Evolutionary conservation across 2,329 filamentous ascomycete species (phyloP), one percentile per base, ranked within the genome.

Genomic region (Drechslera avenae): DNA sequence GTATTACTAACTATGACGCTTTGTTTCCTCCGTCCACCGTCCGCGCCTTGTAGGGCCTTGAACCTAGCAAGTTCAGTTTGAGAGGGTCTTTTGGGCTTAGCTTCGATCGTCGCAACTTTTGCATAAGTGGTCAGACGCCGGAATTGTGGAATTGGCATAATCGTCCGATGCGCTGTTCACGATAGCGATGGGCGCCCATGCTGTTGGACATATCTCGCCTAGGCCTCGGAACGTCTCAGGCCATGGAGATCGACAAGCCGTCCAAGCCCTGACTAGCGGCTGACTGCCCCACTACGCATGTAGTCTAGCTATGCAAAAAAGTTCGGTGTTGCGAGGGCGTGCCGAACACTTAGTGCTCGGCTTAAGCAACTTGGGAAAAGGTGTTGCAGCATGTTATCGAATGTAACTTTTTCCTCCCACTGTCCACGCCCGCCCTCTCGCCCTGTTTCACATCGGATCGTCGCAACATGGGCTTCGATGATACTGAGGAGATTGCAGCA

Each of bases 391-490:
- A 41, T 13, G 41, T 52, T 37, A 31, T 41, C 23, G 16, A n/a
- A 16, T 36, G 31, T 39, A 16, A 14, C 12, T 37, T 23, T 42
- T 21, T 50, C 13, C 32, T 16, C 30, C 18, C 26, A 34, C 7
- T 37, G 4, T 21, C 19, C 19, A 21, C 19, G 19, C 19, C 23
- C 33, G 39, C 39, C 30, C 50, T 52, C 45, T 55, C 48, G 46
- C 52, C 44, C 47, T 56, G 36, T 28, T 50, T 35, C 32, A 41
- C 44, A 8, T 16, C 6, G 14, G 26, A 37, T 12, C 17, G 14
- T 19, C n/a, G 18, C 26, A 54, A 13, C 7, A 71, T 70, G 68
- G 62, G 63, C 30, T 56, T 59, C 14, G 56, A 61, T 17, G 57
- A 52, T 17, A 47, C 39, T 21, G 59, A 46, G 35, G 57, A 52